Base-by-base conservation (phyloP, 2,329 filamentous ascomycete species). In the Colletotrichum costaricense region DNA sequence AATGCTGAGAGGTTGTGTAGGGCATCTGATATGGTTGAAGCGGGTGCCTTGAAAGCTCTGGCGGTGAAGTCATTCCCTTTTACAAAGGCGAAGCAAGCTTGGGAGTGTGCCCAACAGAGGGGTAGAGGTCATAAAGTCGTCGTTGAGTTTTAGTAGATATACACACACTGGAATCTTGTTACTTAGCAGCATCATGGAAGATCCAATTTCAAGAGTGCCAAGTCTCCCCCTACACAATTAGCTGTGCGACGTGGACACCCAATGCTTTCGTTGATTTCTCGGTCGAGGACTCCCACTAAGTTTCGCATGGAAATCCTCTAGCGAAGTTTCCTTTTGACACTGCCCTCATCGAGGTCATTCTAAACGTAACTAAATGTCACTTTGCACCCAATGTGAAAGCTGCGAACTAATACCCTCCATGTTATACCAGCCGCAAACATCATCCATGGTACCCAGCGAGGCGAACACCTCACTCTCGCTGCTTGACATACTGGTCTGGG, bases 41-140 rank as follows among this genome's bases (percentile, higher is more conserved):
- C 72, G 1, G 78, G 77, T 0, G 60, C 49, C 1, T 22, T 81
- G 9, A 67, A 75, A 59, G 68, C 77, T 0, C 28, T 80, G 8
- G 67, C 76, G 0, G 74, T 81, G 2, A 75, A 75, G 6, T 55
- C 67, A 35, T 82, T 80, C 63, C 55, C 69, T 1, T 66, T 75
- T 16, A 75, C 77, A 2, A n/a, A 76, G 11, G 80, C 76, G 1
- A 63, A 77, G 4, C 75, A 78, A 52, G 80, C 80, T 1, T 81
- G 80, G 79, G 55, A 69, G 24, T 75, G 76, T 72, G 77, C 78
- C 0, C 55, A 63, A 2, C 66, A 73, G 38, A 73, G 80, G 35
- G 70, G 75, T 2, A 75, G 77, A 11, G 66, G 63, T 6, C 77
- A 76, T 6, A 81, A 82, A 60, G 77, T 74, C 0, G 78, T 81